Conservation (phyloP, 1,139 yeast species). For the Candida sp. region DNA sequence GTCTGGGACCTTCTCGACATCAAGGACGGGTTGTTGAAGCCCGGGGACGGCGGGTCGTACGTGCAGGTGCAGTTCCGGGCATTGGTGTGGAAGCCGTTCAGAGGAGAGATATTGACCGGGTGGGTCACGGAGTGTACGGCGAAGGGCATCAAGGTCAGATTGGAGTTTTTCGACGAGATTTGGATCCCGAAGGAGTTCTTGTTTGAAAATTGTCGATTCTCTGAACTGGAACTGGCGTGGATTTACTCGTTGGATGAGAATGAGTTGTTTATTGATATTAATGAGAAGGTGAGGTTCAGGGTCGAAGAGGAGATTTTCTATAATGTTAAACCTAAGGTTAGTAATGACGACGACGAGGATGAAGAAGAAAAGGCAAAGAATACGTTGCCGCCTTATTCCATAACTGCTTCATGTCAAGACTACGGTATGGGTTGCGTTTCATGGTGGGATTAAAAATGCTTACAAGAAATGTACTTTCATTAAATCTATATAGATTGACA, state of each 20-base stretch:
- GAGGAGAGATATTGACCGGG: constrained; percentile 94
- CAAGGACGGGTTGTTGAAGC: constrained; percentile 87
- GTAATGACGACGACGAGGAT: constrained; percentile 48
- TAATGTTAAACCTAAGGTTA: constrained; percentile 78
- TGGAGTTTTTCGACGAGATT: constrained; percentile 92
- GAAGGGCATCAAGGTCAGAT: constrained; percentile 82
- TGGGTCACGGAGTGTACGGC: constrained; percentile 89
- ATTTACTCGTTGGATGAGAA: constrained; percentile 83
- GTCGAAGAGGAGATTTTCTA: constrained; percentile 89
- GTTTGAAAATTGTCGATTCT: constrained; percentile 78
- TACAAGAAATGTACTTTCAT: background rate
- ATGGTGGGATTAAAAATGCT: constrained; percentile 81
- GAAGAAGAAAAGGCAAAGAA: constrained; percentile 31
- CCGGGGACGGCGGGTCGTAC: constrained; percentile 96
- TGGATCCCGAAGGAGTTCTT: constrained; percentile 82
- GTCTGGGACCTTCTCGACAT: constrained; percentile 82
- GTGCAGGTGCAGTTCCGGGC: constrained; percentile 77
- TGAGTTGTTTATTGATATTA: constrained; percentile 80
- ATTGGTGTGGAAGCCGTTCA: constrained; percentile 89
- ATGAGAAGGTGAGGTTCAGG: constrained; percentile 89
- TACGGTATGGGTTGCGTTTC: constrained; percentile 97
- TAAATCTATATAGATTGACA: background rate
- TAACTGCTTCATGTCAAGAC: constrained; percentile 90
- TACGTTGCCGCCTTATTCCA: constrained; percentile 75
- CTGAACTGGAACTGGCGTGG: constrained; percentile 89